These are phyloP conservation scores for Eucalyptus tenuipes DNA, from an alignment of 345 rosid species.

Conservation along the genomic window DNA sequence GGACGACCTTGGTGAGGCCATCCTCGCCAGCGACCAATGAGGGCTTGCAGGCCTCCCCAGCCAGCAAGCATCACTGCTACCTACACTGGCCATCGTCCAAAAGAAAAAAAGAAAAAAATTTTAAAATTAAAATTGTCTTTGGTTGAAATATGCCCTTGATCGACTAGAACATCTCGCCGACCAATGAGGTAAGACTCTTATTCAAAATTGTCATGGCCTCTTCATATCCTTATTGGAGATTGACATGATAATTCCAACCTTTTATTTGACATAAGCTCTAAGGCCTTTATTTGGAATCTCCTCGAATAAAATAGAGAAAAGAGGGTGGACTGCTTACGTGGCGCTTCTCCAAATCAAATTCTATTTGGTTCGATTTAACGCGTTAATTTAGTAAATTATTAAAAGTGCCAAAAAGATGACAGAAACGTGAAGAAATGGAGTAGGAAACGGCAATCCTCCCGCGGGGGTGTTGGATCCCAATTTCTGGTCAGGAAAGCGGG, in stretches of 20 bases:
- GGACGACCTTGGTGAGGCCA: too few relatives aligned
- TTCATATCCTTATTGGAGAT: fast-evolving
- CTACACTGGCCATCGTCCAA: fast-evolving
- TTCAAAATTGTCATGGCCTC: fast-evolving
- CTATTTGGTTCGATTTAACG: neutral
- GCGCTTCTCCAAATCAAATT: neutral
- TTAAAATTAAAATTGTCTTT: fast-evolving
- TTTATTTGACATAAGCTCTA: too few relatives aligned
- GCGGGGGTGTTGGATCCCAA: neutral
- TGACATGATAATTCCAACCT: too few relatives aligned
- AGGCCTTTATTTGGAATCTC: neutral
- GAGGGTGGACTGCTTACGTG: neutral
- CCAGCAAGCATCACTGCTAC: fast-evolving
- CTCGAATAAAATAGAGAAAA: neutral
- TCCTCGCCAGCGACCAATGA: too few relatives aligned
- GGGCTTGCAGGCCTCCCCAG: too few relatives aligned
- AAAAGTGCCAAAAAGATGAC: neutral
- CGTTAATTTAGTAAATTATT: neutral
- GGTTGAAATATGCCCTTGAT: too few relatives aligned
- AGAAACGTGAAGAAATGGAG: neutral
- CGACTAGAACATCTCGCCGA: fast-evolving
- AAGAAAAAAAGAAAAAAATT: too few relatives aligned
- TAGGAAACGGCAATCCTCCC: neutral
- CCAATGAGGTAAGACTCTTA: too few relatives aligned
- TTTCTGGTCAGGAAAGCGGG: neutral